Percentiles rank a stretch among this genome's conserved stretches.
phyloP scores from a whole-genome alignment of 345 rosid genomes.

The Aquilaria malaccensis region DNA sequence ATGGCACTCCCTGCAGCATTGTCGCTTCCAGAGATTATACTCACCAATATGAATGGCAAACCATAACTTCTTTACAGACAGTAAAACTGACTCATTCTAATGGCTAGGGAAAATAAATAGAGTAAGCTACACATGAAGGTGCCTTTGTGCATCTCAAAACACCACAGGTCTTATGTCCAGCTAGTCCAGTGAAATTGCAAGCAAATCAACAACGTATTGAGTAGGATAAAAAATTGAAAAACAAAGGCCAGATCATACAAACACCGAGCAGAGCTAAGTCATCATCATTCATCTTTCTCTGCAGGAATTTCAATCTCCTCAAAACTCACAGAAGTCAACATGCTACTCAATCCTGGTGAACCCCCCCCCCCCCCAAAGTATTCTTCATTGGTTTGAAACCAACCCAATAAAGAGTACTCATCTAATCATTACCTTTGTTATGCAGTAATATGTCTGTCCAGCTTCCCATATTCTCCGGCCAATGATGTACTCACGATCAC shows the following conservation, averaged over 20 bases:
- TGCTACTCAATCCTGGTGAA: background rate
- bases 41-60: background rate
- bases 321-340: background rate
- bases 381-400: too few relatives aligned
- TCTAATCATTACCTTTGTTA: constrained; percentile 71
- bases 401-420: background rate
- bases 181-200: background rate
- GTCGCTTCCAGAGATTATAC: constrained; percentile 6
- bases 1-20: constrained; percentile 60
- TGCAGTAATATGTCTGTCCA: constrained; percentile 64
- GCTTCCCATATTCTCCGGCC: constrained; percentile 93
- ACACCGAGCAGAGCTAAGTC: background rate
- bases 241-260: background rate
- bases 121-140: background rate
- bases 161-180: background rate
- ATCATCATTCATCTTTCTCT: background rate
- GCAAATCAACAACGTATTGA: background rate
- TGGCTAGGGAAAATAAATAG: too few relatives aligned
- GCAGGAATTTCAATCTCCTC: constrained; percentile 3
- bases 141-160: background rate
- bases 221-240: background rate
- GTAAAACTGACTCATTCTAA: background rate
- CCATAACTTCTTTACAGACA: background rate
- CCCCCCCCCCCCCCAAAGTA: background rate
- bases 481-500: constrained; percentile 90